Conservation (phyloP, 371 early-diverging fungal genomes). For the Mortierella sp. region DNA sequence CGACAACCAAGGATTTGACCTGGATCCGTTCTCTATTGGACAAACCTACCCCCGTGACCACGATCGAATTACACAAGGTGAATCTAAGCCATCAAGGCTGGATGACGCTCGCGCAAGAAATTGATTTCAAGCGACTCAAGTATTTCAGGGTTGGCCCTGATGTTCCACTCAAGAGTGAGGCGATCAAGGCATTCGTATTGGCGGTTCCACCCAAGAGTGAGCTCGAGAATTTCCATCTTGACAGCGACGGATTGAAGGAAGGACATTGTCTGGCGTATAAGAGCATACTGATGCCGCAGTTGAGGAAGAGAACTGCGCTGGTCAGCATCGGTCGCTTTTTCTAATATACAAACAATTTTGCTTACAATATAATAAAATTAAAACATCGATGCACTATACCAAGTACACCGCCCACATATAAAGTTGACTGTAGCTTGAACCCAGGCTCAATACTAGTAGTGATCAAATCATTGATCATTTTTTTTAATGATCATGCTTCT, state of each 20-base stretch:
- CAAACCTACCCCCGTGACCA: conserved; percentile 27
- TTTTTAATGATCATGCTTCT: too few relatives aligned
- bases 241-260: conserved; percentile 25
- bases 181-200: conserved; percentile 30
- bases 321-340: conserved; percentile 42
- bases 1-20: conserved; percentile 39
- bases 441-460: too few relatives aligned
- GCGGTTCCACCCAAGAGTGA: conserved; percentile 31
- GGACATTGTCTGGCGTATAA: conserved; percentile 15
- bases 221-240: conserved; percentile 42
- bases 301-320: conserved; percentile 32
- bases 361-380: background rate
- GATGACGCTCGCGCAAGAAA: conserved; percentile 47
- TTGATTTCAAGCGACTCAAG: conserved; percentile 30
- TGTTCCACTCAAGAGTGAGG: conserved; percentile 29
- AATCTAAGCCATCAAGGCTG: conserved; percentile 48
- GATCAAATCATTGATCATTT: too few relatives aligned
- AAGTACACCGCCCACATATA: too few relatives aligned
- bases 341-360: conserved; percentile 4
- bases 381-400: background rate
- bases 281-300: conserved; percentile 12
- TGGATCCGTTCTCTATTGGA: conserved; percentile 33
- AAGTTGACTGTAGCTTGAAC: too few relatives aligned
- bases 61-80: conserved; percentile 38
- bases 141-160: conserved; percentile 37